phyloP scores from a whole-genome alignment of 306 rosid genomes.

The Medicago lupulina region DNA sequence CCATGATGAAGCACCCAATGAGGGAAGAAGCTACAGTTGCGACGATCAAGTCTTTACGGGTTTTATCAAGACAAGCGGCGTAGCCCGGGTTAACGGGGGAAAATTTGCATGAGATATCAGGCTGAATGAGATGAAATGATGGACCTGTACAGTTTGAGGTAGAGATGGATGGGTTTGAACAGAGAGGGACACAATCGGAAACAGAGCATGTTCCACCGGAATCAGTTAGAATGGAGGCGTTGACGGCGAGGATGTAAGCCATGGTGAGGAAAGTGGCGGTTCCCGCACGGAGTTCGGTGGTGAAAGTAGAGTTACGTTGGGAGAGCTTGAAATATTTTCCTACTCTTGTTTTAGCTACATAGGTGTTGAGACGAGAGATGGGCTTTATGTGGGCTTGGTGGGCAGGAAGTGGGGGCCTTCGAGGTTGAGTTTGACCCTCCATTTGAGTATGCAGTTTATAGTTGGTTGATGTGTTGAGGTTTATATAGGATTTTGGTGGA shows the following conservation, averaged over 20 bases:
- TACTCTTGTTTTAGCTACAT: conserved; percentile 54
- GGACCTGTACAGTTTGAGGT: conserved; percentile 54
- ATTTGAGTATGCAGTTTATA: neutral
- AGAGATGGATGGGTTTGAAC: conserved; percentile 67
- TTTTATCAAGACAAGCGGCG: conserved; percentile 62
- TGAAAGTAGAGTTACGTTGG: conserved; percentile 82
- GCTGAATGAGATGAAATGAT: conserved; percentile 55
- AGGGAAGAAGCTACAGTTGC: conserved; percentile 87
- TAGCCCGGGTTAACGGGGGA: conserved; percentile 92
- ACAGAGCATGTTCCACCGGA: conserved; percentile 93
- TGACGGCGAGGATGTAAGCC: conserved; percentile 99
- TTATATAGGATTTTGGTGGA: conserved; percentile 3
- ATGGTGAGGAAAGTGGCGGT: conserved; percentile 97
- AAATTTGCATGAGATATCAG: conserved; percentile 69
- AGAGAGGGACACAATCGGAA: conserved; percentile 82
- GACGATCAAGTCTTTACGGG: conserved; percentile 83
- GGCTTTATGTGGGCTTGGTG: conserved; percentile 39
- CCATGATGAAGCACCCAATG: conserved; percentile 91
- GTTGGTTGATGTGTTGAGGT: neutral
- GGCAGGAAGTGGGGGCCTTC: conserved; percentile 41
- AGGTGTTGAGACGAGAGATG: conserved; percentile 62
- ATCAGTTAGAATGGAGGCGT: conserved; percentile 91
- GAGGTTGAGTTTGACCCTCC: conserved; percentile 47
- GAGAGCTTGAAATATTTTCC: conserved; percentile 84
- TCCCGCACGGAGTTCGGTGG: conserved; percentile 98